phyloP scores from a whole-genome alignment of 2,329 filamentous ascomycete species.

The Paecilomyces variotii region DNA sequence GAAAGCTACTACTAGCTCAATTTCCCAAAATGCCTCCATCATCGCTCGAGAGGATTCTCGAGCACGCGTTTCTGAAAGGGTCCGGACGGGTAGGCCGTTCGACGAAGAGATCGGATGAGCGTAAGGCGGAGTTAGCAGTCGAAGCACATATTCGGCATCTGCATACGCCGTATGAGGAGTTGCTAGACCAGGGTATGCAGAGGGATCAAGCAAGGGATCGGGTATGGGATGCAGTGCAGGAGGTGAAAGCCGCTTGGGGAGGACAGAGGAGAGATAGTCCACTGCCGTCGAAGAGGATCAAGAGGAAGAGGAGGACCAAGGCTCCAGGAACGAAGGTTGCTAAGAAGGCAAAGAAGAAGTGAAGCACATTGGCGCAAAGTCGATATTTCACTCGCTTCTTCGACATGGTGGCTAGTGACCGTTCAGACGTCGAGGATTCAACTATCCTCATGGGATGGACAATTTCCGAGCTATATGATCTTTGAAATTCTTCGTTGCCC shows the following conservation, averaged over 20 bases:
- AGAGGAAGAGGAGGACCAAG: neutral
- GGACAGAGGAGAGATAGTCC: neutral
- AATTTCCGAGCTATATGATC: too few species aligned
- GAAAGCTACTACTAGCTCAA: conserved; percentile 18
- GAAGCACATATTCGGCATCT: conserved; percentile 37
- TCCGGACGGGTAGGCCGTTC: conserved; percentile 34
- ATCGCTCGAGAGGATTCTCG: conserved; percentile 23
- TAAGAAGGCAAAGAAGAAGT: neutral
- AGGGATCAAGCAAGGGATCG: conserved; percentile 22
- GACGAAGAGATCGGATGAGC: conserved; percentile 21
- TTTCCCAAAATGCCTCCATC: conserved; percentile 32
- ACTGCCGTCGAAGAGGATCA: neutral
- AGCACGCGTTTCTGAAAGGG: conserved; percentile 34
- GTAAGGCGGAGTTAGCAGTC: conserved; percentile 31
- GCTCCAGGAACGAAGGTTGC: neutral
- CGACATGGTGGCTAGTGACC: too few species aligned
- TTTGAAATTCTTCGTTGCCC: too few species aligned
- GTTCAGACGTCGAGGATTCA: too few species aligned
- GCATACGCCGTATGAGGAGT: conserved; percentile 32
- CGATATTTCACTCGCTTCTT: neutral
- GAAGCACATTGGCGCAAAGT: neutral
- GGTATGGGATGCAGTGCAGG: conserved; percentile 22
- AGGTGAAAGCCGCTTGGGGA: conserved; percentile 23
- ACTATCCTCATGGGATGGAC: too few species aligned
- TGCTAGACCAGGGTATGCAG: conserved; percentile 19